Conservation (phyloP, 192 early-diverging fungal species). For the Phlyctochytrium bullatum region DNA sequence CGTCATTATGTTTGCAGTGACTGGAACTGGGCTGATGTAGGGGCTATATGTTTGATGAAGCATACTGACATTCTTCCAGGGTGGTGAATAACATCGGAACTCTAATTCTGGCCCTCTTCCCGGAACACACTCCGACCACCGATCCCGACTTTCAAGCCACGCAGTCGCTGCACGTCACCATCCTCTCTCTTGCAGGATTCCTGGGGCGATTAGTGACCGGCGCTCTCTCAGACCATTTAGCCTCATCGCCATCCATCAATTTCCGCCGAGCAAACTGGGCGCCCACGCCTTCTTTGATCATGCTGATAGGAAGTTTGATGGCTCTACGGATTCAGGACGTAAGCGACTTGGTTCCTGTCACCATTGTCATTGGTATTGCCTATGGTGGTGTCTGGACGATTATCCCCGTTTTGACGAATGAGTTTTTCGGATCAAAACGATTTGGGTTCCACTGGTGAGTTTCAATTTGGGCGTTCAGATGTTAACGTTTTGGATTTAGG, state of each 20-base stretch:
- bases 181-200: slow-evolving; percentile 2
- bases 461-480: not conserved
- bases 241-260: not conserved
- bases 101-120: not conserved
- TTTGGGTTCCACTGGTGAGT: not conserved
- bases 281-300: not conserved
- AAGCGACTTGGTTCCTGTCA: not conserved
- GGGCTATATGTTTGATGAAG: not conserved
- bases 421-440: not conserved
- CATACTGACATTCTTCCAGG: not conserved
- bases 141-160: not conserved
- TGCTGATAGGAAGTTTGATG: not conserved
- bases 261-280: not conserved
- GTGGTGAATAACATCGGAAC: not conserved
- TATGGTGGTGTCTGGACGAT: not conserved
- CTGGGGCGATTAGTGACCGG: not conserved
- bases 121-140: not conserved
- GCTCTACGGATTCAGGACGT: not conserved
- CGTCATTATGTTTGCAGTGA: not conserved
- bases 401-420: not conserved
- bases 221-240: not conserved
- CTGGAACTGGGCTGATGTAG: not conserved
- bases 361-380: not conserved
- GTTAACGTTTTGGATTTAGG: not conserved
- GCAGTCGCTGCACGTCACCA: not conserved